Evolutionary conservation across 192 early-diverging fungal species (phyloP), one percentile per base, ranked within the genome.

Genomic region (Globomyces pollinis-pini): DNA sequence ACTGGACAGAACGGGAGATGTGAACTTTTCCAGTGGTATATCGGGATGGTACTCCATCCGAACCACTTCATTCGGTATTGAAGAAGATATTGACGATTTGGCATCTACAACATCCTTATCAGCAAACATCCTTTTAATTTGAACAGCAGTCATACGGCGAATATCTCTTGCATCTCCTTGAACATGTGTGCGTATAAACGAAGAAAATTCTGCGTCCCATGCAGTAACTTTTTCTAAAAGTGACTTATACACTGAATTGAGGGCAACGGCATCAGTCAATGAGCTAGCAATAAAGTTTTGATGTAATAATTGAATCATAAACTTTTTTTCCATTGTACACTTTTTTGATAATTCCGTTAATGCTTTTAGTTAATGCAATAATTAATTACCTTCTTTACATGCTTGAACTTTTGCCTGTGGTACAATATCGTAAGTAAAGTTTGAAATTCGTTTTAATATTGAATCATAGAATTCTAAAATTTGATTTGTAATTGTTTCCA

Each of bases 391-490:
- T 18, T 84, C 79, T 33, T 85, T 88, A 57, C 86, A 88, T 2
- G 74, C 69, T 26, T 86, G 88, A 3, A 79, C 64, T 45, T 87
- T 89, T 24, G 76, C 74, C 1, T 77, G 67, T 35, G 86, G 79
- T 26, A 94, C 87, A 30, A 89, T 71, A 38, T 93, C 91, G 55
- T 82, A 76, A 33, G 84, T 84, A 50, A 93, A 91, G 8, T 75
- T 78, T 57, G 89, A 86, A 41, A 93, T 86, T 12, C 93, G 68
- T 45, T 86, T 84, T 21, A 77, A 41, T 35, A 98, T 74, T 15
- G 95, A 96, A 49, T 91, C 87, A 66, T 90, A 96, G 67, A 90
- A 98, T 5, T 70, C 71, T 15, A 77, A 84, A 53, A 96, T 87
- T 32, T 83, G 81, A 4, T 68, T 53, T 18, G 84, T 77, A 31